A percentile compares a stretch with the other conserved stretches of the same genome.
Conservation (phyloP, 257 asterid species). For the Primulina tabacum region DNA sequence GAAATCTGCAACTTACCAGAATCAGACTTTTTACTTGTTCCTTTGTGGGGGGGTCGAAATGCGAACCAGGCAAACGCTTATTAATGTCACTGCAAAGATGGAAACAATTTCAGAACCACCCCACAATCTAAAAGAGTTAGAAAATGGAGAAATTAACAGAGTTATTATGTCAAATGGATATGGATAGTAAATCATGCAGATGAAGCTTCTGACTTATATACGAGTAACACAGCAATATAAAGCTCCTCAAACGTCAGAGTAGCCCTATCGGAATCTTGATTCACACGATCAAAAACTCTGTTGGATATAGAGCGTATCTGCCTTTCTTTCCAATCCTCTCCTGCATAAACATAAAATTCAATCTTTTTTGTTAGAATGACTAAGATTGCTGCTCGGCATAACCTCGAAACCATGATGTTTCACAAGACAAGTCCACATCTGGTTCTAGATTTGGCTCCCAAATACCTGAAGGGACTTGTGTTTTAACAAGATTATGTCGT, state of each 20-base stretch:
- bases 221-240: constrained; percentile 78
- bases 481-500: no score
- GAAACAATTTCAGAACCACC: constrained; percentile 10
- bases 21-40: constrained; percentile 57
- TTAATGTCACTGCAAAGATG: constrained; percentile 65
- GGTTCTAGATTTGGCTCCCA: no score
- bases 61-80: constrained; percentile 91
- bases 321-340: constrained; percentile 76
- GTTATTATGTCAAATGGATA: not conserved
- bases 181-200: not conserved
- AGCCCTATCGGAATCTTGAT: constrained; percentile 46
- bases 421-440: no score
- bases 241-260: constrained; percentile 79
- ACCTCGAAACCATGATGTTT: not conserved
- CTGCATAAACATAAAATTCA: constrained; percentile 32
- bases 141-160: not conserved
- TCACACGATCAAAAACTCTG: constrained; percentile 64
- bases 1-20: constrained; percentile 41
- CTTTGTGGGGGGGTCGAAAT: constrained; percentile 85
- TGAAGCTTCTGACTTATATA: constrained; percentile 61
- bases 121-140: not conserved
- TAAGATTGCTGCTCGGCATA: not conserved
- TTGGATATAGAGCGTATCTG: constrained; percentile 58
- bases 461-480: no score
- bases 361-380: not conserved